Conservation (phyloP, 257 asterid genomes). For the Orobanche coerulescens region DNA sequence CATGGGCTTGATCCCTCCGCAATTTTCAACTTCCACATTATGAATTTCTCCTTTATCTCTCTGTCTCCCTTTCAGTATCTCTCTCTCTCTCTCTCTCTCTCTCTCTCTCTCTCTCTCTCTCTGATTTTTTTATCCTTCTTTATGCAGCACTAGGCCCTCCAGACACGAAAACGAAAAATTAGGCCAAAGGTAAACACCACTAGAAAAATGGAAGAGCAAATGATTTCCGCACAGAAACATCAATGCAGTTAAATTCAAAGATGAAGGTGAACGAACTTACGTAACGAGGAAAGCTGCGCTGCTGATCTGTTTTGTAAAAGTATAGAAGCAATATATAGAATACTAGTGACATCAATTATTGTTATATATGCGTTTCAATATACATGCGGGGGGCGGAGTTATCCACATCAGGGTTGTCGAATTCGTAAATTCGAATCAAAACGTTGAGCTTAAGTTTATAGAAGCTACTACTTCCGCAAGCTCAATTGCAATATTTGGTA, state of each 20-base stretch:
- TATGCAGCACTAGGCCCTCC: neutral
- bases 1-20: conserved; percentile 86
- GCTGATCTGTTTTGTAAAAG: neutral
- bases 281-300: neutral
- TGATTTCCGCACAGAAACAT: too few relatives aligned
- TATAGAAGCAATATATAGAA: too few relatives aligned
- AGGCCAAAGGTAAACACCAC: neutral
- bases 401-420: too few relatives aligned
- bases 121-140: neutral
- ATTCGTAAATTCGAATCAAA: too few relatives aligned
- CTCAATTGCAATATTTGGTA: too few relatives aligned
- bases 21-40: conserved; percentile 89
- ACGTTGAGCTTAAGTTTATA: too few relatives aligned
- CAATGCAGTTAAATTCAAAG: too few relatives aligned
- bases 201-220: neutral
- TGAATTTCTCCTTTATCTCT: neutral
- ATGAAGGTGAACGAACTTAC: too few relatives aligned
- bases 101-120: neutral
- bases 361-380: too few relatives aligned
- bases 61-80: neutral
- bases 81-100: neutral
- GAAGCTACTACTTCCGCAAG: too few relatives aligned
- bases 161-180: neutral
- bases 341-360: too few relatives aligned
- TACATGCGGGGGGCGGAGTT: too few relatives aligned